A percentile compares a stretch with the other conserved stretches of the same genome.
Evolutionary conservation across 2,329 filamentous ascomycete species (phyloP).

Genomic region (Scedosporium aurantiacum): DNA sequence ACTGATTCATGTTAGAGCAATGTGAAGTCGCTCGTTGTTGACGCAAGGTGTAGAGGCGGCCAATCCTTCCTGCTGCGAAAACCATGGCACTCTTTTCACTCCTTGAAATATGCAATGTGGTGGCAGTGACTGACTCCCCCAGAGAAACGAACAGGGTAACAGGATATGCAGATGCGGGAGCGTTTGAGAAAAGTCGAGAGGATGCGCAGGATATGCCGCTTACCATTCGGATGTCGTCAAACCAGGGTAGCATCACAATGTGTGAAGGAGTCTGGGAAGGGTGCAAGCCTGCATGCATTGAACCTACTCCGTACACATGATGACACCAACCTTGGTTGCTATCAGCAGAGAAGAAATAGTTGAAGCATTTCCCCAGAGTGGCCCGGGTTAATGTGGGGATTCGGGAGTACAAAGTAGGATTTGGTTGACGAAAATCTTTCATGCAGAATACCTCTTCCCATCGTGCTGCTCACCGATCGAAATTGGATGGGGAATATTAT

Average conservation of each 20-base stretch:
- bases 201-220: neutral
- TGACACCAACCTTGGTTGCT: neutral
- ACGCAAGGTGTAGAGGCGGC: neutral
- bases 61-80: neutral
- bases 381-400: neutral
- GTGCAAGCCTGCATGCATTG: neutral
- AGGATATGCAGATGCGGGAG: neutral
- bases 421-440: neutral
- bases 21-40: too few relatives aligned
- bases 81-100: neutral
- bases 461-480: neutral
- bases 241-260: constrained; percentile 1
- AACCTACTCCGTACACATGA: neutral
- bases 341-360: neutral
- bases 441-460: neutral
- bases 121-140: neutral
- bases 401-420: too few relatives aligned
- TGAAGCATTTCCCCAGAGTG: neutral
- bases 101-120: neutral
- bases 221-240: neutral
- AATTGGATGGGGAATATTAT: neutral
- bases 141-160: neutral
- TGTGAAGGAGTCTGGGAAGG: neutral
- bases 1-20: too few relatives aligned
- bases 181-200: neutral